phyloP scores from a whole-genome alignment of 23 red algal species.

The Gracilaria domingensis region DNA sequence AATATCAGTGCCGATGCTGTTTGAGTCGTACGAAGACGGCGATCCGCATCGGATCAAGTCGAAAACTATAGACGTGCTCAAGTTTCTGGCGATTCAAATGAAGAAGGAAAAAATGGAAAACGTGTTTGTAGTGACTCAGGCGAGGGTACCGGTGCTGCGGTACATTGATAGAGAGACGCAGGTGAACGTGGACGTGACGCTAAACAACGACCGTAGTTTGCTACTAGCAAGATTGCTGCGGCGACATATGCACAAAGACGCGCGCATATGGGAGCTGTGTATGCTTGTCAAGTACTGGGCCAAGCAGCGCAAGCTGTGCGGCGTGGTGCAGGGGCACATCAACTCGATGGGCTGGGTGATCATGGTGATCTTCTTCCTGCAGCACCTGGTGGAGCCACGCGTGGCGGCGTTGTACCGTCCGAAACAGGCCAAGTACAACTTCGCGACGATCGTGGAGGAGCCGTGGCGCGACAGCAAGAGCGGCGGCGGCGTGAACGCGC shows the following conservation, averaged over 20 bases:
- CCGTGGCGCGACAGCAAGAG: constrained; percentile 15
- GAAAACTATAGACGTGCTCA: constrained; percentile 12
- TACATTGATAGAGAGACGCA: constrained; percentile 47
- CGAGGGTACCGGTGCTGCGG: constrained; percentile 45
- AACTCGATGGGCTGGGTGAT: constrained; percentile 62
- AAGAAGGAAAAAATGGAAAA: constrained; percentile 35
- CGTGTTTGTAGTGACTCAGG: constrained; percentile 25
- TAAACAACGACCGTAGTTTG: constrained; percentile 35
- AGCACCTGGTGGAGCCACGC: constrained; percentile 36
- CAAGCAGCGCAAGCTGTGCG: constrained; percentile 36
- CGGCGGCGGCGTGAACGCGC: background rate
- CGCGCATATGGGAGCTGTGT: constrained; percentile 60
- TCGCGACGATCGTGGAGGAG: constrained; percentile 18
- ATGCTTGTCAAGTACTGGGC: constrained; percentile 67
- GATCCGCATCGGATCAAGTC: constrained; percentile 2
- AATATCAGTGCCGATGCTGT: background rate
- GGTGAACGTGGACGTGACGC: constrained; percentile 62
- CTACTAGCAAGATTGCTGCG: constrained; percentile 44
- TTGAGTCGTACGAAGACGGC: background rate
- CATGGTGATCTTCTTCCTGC: constrained; percentile 71
- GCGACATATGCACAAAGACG: constrained; percentile 37
- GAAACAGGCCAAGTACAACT: background rate
- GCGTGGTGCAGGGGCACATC: constrained; percentile 43
- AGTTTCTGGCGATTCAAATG: background rate
- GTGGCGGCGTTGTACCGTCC: constrained; percentile 27